Base-by-base conservation (phyloP, 2,329 filamentous ascomycete genomes). In the Chaetomiaceae sp. region DNA sequence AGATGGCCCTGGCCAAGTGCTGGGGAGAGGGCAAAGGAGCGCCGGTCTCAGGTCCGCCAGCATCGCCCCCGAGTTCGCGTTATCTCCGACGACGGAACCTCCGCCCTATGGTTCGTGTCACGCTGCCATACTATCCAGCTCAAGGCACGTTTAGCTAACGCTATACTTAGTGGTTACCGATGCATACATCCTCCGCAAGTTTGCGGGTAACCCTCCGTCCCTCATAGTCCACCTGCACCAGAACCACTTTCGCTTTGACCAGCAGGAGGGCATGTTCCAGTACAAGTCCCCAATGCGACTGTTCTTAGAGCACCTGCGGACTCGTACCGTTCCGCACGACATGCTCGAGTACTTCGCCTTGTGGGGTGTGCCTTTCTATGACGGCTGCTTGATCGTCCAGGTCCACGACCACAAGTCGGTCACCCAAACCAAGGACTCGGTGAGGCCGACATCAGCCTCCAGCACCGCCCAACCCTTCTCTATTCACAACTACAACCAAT, bases 381-480 rank as follows among this genome's bases (percentile, higher is more conserved):
- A 97, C 65, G 89, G 86, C 26, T 95, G 91, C 61, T 76, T 98
- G 47, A 97, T 98, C 56, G 89, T 98, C 29, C 84, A 95, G 64
- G 73, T 97, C n/a, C 79, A 95, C 59, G 88, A 97, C 62, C 87
- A 95, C 69, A 87, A 86, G 59, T 81, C 84, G 0, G 71, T 71
- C 34, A 74, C 75, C 38, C 74, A 76, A 51, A 70, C 75, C 56
- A 81, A 88, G 60, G 80, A 78, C 55, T 73, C 72, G 57, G 68
- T 70, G 47, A 75, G 71, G 40, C 72, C 69, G 42, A 70, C 70
- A 20, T 72, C 79, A 1, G 71, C 76, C 17, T 77, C 78, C 29
- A 81, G 74, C 54, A 83, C 83, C 44, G 77, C 77, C 32, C 69
- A 75, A 3, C 81, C 84, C 10, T 91, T 87, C 53, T 96, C 90